A percentile compares a stretch with the other conserved stretches of the same genome.
phyloP scores from a whole-genome alignment of 2,329 filamentous ascomycete genomes.

The Aspergillus fructus region DNA sequence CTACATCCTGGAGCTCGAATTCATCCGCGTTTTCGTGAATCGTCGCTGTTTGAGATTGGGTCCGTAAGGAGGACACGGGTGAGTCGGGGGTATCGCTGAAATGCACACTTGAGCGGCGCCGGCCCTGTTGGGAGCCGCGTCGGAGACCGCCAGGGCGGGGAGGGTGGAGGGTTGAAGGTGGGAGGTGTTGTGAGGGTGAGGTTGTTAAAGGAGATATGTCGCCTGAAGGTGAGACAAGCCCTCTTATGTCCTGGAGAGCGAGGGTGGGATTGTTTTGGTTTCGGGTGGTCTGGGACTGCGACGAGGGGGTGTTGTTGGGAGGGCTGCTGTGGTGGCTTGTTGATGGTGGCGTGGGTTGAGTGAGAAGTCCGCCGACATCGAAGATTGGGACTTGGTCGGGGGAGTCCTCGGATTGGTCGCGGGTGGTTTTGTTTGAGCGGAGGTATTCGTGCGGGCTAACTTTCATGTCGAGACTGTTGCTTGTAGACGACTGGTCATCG shows the following conservation, averaged over 20 bases:
- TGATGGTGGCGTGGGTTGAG: slow-evolving; percentile 33
- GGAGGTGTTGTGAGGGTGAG: not conserved
- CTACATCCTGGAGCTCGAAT: slow-evolving; percentile 44
- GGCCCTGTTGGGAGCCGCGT: slow-evolving; percentile 10
- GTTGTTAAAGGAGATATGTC: slow-evolving; percentile 5
- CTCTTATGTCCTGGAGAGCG: slow-evolving; percentile 37
- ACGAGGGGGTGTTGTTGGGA: not conserved
- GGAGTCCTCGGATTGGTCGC: slow-evolving; percentile 37
- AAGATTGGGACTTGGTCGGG: slow-evolving; percentile 73
- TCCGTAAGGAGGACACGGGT: slow-evolving; percentile 21
- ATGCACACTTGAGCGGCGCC: slow-evolving; percentile 19
- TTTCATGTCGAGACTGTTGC: slow-evolving; percentile 34
- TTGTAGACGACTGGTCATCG: slow-evolving; percentile 28
- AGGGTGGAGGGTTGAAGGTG: not conserved
- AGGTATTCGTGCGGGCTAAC: slow-evolving; percentile 37
- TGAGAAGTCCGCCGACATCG: slow-evolving; percentile 76
- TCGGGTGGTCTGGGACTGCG: not conserved
- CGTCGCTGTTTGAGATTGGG: slow-evolving; percentile 18
- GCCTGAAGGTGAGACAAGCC: slow-evolving; percentile 19
- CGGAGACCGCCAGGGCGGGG: slow-evolving; percentile 16
- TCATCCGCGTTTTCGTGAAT: slow-evolving; percentile 22
- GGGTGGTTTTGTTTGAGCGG: slow-evolving; percentile 26
- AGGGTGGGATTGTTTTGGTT: slow-evolving; percentile 22
- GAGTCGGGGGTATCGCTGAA: slow-evolving; percentile 15
- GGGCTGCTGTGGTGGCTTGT: slow-evolving; percentile 3